Conservation (phyloP, 768 basidiomycete species). For the Agaricus subrufescens region DNA sequence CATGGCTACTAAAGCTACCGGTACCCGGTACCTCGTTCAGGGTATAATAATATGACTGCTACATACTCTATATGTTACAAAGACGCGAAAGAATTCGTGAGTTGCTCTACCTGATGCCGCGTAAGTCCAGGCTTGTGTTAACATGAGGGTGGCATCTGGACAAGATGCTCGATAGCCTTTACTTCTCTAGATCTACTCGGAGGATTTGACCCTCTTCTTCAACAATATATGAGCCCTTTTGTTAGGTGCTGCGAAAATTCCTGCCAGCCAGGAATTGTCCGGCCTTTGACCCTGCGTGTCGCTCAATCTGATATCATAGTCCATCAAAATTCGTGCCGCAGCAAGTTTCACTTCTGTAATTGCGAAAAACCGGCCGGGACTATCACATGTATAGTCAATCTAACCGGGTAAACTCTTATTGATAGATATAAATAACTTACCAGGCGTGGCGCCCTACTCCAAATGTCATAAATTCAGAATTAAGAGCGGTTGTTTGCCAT, state of each 20-base stretch:
- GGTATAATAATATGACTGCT: too few relatives aligned
- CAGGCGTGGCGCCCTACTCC: conserved; percentile 31
- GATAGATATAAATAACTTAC: not conserved
- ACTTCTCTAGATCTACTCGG: too few relatives aligned
- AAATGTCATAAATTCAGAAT: conserved; percentile 25
- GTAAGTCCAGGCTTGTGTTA: too few relatives aligned
- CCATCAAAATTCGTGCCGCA: conserved; percentile 37
- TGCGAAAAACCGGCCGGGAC: conserved; percentile 41
- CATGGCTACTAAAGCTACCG: too few relatives aligned
- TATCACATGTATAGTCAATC: not conserved
- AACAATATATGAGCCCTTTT: conserved; percentile 12
- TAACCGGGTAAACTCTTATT: too few relatives aligned
- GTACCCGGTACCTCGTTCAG: too few relatives aligned
- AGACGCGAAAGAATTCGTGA: too few relatives aligned
- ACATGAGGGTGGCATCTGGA: too few relatives aligned
- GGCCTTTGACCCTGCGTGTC: conserved; percentile 3
- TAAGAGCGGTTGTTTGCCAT: conserved; percentile 22
- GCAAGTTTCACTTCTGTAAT: conserved; percentile 37
- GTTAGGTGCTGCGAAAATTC: conserved; percentile 16
- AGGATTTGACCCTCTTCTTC: conserved; percentile 1
- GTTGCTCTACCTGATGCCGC: too few relatives aligned
- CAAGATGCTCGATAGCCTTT: too few relatives aligned
- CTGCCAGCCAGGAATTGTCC: conserved; percentile 2
- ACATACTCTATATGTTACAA: too few relatives aligned
- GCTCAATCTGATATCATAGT: conserved; percentile 33